Evolutionary conservation across 805 yeast genomes (phyloP), one percentile per base, ranked within the genome.

Genomic region (Cyberlindnera nakhonratchasimensis): DNA sequence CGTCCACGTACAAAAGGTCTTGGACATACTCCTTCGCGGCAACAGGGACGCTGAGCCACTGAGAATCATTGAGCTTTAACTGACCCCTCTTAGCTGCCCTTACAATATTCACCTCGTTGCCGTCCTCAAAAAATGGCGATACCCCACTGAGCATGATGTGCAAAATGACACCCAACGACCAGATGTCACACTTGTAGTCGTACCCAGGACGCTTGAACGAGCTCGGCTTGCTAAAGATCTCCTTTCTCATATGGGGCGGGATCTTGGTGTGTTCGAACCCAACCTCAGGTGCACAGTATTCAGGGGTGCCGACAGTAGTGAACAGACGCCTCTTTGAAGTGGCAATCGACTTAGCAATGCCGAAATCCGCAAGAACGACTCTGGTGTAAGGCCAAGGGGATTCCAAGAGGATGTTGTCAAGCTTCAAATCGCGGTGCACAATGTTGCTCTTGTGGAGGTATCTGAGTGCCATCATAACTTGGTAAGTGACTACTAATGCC

Each of bases 351-450:
- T 66, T 71, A 2, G 79, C 75, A 29, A 73, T 72, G 0, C 90
- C 90, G 62, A 84, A 83, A 61, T 84, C 91, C 9, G 86, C 85
- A 19, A 83, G 55, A 2, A 79, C 71, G 29, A 83, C 59, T 46
- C 72, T 69, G 0, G 83, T 64, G 34, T 72, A 72, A 3, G 77
- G 75, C 18, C 69, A 63, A 6, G 84, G 82, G 0, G 74, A 61
- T 33, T 70, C 73, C 30, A 80, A 62, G 25, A 83, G 61, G 19
- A 84, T 70, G 49, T 84, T 84, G 47, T 82, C 90, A 35, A 83
- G 62, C 58, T 91, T 91, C 52, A 91, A 74, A 57, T 91, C 99
- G 43, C 98, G 78, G 62, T 91, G 99, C 10, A 90, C 86, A 22
- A 90, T 76, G 47, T 74, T 62, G 43, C 75, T 66, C 6, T 61